Evolutionary conservation across 106 monocot genomes (phyloP).

Genomic region (Triglochin maritima): DNA sequence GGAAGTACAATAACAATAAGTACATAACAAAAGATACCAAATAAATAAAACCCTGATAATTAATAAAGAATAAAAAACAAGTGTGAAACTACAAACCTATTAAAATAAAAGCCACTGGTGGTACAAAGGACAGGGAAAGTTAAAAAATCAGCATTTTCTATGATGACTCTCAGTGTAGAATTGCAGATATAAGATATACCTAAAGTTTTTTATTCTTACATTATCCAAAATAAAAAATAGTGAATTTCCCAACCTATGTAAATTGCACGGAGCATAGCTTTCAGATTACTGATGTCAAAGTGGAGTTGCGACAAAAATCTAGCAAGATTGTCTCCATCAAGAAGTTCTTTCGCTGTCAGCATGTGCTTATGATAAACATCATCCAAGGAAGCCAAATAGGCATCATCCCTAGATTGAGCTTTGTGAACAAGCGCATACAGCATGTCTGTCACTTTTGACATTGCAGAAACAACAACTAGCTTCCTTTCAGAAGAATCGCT

Average conservation of each 20-base stretch:
- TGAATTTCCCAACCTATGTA: conserved; percentile 53
- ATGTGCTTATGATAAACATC: conserved; percentile 82
- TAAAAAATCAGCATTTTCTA: no score
- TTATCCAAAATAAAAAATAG: no score
- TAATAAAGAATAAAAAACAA: no score
- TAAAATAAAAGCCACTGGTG: no score
- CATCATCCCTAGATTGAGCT: conserved; percentile 87
- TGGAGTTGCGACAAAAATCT: conserved; percentile 65
- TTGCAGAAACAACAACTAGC: conserved; percentile 89
- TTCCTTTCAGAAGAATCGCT: conserved; percentile 78
- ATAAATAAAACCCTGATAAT: no score
- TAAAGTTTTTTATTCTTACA: no score
- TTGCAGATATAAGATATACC: no score
- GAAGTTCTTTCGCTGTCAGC: conserved; percentile 69
- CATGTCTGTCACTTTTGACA: conserved; percentile 99
- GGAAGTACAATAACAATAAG: no score
- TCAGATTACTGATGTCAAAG: conserved; percentile 80
- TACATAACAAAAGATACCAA: no score
- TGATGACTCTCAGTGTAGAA: no score
- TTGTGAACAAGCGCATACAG: conserved; percentile 76
- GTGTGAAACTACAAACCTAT: no score
- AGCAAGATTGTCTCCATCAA: conserved; percentile 69
- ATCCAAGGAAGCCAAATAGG: conserved; percentile 60
- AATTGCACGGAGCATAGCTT: conserved; percentile 91
- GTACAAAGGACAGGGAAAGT: no score